Conservation (phyloP, 2,329 filamentous ascomycete species). For the Aureobasidium sp. region DNA sequence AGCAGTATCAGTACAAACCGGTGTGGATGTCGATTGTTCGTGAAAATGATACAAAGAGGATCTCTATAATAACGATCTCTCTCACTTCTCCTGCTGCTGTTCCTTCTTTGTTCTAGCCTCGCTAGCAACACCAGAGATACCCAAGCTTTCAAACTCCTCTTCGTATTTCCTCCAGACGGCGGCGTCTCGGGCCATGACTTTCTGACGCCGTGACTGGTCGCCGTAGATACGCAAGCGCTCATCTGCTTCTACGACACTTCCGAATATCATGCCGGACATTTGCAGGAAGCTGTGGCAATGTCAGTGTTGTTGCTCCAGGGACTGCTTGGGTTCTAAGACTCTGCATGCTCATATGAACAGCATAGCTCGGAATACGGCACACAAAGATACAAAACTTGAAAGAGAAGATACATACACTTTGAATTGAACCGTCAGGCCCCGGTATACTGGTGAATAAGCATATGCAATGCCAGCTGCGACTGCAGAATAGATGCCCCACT, state of each 20-base stretch:
- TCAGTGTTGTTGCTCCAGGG: not conserved
- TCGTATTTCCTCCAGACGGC: constrained; percentile 64
- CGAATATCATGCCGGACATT: constrained; percentile 80
- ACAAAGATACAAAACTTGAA: not conserved
- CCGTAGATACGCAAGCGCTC: constrained; percentile 61
- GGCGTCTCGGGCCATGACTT: constrained; percentile 56
- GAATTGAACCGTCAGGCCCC: constrained; percentile 66
- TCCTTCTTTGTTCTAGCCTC: constrained; percentile 9
- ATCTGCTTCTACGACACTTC: constrained; percentile 71
- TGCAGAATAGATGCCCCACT: constrained; percentile 63
- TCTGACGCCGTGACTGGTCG: constrained; percentile 56
- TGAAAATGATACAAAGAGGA: not conserved
- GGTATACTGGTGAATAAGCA: constrained; percentile 62
- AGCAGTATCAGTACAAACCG: not conserved
- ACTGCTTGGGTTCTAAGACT: too few relatives aligned
- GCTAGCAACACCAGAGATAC: constrained; percentile 7
- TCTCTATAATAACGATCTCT: too few relatives aligned
- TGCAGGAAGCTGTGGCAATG: constrained; percentile 58
- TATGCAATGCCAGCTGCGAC: constrained; percentile 57
- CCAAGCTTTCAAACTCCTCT: constrained; percentile 46
- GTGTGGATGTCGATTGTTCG: not conserved
- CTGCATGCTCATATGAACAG: not conserved
- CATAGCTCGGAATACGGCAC: constrained; percentile 22
- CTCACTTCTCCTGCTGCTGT: not conserved
- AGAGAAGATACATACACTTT: constrained; percentile 55